These are phyloP conservation scores for Eucalyptus dawsonii DNA, from an alignment of 345 rosid species.

Conservation along the genomic window DNA sequence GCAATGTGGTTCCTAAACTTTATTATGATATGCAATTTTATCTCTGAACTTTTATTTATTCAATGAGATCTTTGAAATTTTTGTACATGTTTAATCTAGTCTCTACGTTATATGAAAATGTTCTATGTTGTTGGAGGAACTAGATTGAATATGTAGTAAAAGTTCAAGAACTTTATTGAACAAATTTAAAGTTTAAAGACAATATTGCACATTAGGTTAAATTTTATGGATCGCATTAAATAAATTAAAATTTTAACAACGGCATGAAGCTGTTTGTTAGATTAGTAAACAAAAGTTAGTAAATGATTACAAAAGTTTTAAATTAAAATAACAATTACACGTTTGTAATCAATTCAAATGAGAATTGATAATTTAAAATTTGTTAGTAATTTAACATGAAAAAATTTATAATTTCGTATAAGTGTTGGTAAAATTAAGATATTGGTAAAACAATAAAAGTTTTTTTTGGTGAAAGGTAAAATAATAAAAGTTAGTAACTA, in stretches of 20 bases:
- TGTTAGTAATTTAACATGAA: not conserved
- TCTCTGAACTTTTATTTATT: not conserved
- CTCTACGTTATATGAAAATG: not conserved
- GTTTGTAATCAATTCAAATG: not conserved
- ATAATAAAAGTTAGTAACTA: not conserved
- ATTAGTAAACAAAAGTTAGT: not conserved
- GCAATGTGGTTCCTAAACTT: rapidly evolving
- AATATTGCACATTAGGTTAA: not conserved
- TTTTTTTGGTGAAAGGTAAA: too few species aligned
- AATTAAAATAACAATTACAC: not conserved
- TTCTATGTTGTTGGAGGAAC: too few species aligned
- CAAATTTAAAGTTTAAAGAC: not conserved
- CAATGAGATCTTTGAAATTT: not conserved
- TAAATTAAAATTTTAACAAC: not conserved
- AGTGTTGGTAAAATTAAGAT: not conserved
- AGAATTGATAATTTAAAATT: not conserved
- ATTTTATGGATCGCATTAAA: not conserved
- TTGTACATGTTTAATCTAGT: not conserved
- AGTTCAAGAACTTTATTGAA: not conserved
- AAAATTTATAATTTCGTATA: not conserved
- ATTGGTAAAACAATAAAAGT: not conserved
- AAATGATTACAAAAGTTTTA: not conserved
- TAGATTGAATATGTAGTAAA: not conserved
- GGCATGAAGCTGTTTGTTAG: not conserved
- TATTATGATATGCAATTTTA: too few species aligned